Percentiles rank a stretch among this genome's conserved stretches.
Evolutionary conservation across 169 alveolate species (phyloP).

Genomic region (Cyclospora cayetanensis): DNA sequence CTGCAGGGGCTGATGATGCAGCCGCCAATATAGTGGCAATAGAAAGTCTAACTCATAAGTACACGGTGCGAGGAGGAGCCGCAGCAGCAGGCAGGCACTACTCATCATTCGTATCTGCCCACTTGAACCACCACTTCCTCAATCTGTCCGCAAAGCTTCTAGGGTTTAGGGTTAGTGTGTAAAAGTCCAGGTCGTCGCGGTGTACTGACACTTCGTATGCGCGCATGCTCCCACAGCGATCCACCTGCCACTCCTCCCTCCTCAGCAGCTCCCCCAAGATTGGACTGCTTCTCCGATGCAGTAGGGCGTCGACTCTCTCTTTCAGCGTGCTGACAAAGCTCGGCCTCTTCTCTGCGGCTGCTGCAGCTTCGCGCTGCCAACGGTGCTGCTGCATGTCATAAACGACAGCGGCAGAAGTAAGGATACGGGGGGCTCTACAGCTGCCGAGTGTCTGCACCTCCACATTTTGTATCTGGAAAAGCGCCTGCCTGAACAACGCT

Average conservation of each 20-base stretch:
- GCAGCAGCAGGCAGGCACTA: conserved; percentile 23
- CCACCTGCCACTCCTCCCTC: conserved; percentile 20
- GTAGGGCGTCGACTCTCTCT: neutral
- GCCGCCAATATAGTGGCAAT: neutral
- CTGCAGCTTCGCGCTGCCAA: neutral
- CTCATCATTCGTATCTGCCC: neutral
- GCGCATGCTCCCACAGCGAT: conserved; percentile 13
- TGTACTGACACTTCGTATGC: neutral
- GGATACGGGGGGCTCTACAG: conserved; percentile 34
- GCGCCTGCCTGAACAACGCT: conserved; percentile 29
- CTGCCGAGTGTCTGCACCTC: conserved; percentile 24
- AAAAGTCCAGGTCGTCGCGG: neutral
- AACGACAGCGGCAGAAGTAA: neutral
- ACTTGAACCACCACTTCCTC: neutral
- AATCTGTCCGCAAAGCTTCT: neutral
- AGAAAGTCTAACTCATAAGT: too few relatives aligned
- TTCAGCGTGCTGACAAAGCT: neutral
- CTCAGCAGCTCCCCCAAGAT: conserved; percentile 3
- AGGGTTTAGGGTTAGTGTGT: neutral
- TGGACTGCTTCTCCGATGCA: neutral
- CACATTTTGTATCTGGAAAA: conserved; percentile 45
- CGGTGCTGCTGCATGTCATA: conserved; percentile 7
- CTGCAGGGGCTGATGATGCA: neutral
- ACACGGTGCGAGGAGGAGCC: neutral
- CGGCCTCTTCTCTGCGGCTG: neutral